Evolutionary conservation across 202 grass and related monocot species (phyloP).

Genomic region (Panicum virgatum): DNA sequence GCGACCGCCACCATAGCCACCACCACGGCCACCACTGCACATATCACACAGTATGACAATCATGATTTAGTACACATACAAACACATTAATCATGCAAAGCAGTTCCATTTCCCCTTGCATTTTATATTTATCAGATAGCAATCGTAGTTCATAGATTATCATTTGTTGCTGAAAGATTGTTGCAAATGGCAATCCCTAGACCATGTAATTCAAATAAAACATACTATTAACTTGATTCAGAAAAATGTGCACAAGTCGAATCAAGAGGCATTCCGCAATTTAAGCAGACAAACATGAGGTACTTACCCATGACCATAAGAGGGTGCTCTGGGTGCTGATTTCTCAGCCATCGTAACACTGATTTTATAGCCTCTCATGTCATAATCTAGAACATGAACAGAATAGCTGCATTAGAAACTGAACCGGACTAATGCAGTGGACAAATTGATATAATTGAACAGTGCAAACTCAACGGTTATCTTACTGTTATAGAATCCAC

Average conservation of each 20-base stretch:
- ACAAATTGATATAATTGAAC: conserved; percentile 1
- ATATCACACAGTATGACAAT: conserved; percentile 24
- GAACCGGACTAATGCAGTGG: background rate
- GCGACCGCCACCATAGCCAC: conserved; percentile 81
- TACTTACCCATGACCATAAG: conserved; percentile 84
- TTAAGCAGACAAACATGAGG: conserved; percentile 1
- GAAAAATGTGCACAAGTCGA: background rate
- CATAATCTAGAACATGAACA: conserved; percentile 67
- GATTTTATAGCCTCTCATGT: conserved; percentile 95
- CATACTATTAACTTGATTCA: background rate
- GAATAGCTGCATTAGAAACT: conserved; percentile 33
- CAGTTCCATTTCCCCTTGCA: background rate
- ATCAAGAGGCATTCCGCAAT: background rate
- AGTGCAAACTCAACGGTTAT: conserved; percentile 9
- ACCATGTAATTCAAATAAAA: background rate
- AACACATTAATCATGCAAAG: background rate
- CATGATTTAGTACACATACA: background rate
- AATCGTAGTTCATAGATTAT: conserved; percentile 1
- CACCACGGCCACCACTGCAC: conserved; percentile 70
- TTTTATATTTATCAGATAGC: background rate
- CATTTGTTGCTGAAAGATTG: background rate
- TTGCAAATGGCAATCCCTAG: background rate
- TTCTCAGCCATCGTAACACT: conserved; percentile 96
- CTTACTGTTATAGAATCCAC: conserved; percentile 94
- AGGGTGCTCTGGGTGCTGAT: conserved; percentile 83